These are phyloP conservation scores for Alternaria rosae DNA, from an alignment of 2,329 filamentous ascomycete species.

Conservation along the genomic window DNA sequence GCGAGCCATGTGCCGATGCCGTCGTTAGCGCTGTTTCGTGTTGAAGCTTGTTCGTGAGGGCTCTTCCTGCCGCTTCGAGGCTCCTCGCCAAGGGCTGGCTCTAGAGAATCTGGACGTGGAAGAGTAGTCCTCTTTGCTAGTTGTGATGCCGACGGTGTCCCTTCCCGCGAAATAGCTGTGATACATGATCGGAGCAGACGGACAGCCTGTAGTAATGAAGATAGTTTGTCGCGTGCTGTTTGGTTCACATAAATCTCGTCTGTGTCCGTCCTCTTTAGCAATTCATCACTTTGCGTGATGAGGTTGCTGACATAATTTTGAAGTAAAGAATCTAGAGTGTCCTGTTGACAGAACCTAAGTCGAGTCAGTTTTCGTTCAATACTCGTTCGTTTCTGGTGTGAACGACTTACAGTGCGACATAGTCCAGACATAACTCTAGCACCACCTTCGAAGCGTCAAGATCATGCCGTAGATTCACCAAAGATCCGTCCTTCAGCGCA, in stretches of 20 bases:
- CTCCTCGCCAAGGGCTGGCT: conserved; percentile 29
- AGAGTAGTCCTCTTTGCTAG: conserved; percentile 24
- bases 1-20: conserved; percentile 43
- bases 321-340: conserved; percentile 29
- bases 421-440: conserved; percentile 41
- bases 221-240: conserved; percentile 33
- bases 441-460: conserved; percentile 37
- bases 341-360: conserved; percentile 27
- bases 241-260: conserved; percentile 35
- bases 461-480: conserved; percentile 31
- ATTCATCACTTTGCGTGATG: conserved; percentile 27
- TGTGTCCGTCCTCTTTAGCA: conserved; percentile 35
- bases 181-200: conserved; percentile 36
- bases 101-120: conserved; percentile 33
- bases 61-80: conserved; percentile 28
- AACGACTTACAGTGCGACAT: conserved; percentile 35
- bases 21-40: conserved; percentile 17
- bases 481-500: conserved; percentile 21
- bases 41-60: conserved; percentile 18
- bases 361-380: neutral
- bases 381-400: conserved; percentile 4
- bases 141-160: conserved; percentile 8
- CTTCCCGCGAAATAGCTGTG: conserved; percentile 26
- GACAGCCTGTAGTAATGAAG: conserved; percentile 33
- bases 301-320: conserved; percentile 24